A percentile compares a stretch with the other conserved stretches of the same genome.
phyloP scores from a whole-genome alignment of 2,329 filamentous ascomycete genomes.

The Penicillium decumbens region DNA sequence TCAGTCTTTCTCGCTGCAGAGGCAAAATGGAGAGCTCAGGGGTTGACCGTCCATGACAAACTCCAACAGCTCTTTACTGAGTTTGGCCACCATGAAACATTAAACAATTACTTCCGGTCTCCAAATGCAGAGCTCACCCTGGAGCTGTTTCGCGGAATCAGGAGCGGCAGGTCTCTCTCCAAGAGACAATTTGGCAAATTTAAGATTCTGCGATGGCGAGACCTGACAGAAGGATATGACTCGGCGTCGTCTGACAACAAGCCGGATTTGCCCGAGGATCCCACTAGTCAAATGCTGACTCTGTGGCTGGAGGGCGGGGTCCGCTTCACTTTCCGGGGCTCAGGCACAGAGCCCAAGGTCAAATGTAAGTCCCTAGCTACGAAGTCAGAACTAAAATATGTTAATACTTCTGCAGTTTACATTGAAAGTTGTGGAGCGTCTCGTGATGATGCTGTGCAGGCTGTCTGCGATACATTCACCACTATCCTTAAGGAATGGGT shows the following conservation, averaged over 20 bases:
- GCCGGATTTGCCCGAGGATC: constrained; percentile 54
- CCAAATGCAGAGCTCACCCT: constrained; percentile 51
- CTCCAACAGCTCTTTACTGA: constrained; percentile 54
- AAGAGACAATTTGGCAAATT: constrained; percentile 49
- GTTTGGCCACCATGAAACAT: constrained; percentile 59
- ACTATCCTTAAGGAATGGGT: constrained; percentile 40
- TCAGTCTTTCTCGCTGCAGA: constrained; percentile 56
- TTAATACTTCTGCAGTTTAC: constrained; percentile 30
- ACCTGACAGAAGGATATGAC: constrained; percentile 59
- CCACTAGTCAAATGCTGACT: constrained; percentile 60
- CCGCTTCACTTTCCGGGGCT: constrained; percentile 57
- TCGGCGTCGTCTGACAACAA: constrained; percentile 50
- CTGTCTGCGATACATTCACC: constrained; percentile 37
- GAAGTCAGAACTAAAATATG: constrained; percentile 3
- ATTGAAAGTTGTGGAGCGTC: constrained; percentile 41
- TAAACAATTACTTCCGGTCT: constrained; percentile 61
- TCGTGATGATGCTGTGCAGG: constrained; percentile 32
- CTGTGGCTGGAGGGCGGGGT: constrained; percentile 52
- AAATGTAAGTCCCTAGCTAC: constrained; percentile 46
- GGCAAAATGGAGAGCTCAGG: constrained; percentile 48
- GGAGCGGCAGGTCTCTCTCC: constrained; percentile 42
- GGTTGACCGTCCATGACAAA: constrained; percentile 54
- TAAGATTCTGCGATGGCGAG: constrained; percentile 56
- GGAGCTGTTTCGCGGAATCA: constrained; percentile 53
- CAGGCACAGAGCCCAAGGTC: constrained; percentile 64